Conservation (phyloP, 176 grass and related monocot species). For the Phyllostachys edulis region DNA sequence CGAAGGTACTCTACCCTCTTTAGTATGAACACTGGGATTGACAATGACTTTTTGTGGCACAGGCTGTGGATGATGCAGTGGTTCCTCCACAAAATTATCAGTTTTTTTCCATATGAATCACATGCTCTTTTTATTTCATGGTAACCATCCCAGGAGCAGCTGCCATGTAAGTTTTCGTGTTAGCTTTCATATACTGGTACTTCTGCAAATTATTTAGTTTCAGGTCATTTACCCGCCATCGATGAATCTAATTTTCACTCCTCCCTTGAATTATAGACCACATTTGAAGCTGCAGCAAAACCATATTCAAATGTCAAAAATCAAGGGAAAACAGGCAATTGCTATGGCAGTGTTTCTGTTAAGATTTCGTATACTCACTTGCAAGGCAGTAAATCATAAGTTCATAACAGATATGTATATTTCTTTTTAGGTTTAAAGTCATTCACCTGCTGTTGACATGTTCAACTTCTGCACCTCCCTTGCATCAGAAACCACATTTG, state of each 20-base stretch:
- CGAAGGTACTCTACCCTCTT: conserved; percentile 43
- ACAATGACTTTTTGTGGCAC: conserved; percentile 39
- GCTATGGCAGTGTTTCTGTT: conserved; percentile 11
- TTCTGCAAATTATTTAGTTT: background rate
- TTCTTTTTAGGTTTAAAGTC: conserved; percentile 3
- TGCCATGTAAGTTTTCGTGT: conserved; percentile 26
- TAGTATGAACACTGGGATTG: conserved; percentile 53
- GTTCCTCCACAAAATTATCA: conserved; percentile 46
- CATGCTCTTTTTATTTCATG: conserved; percentile 55
- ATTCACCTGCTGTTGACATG: conserved; percentile 48
- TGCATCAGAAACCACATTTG: conserved; percentile 38
- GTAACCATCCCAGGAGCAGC: conserved; percentile 34
- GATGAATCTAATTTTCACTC: conserved; percentile 28
- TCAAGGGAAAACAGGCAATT: conserved; percentile 1
- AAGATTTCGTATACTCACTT: conserved; percentile 15
- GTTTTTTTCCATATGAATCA: conserved; percentile 62
- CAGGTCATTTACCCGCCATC: conserved; percentile 39
- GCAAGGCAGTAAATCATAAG: conserved; percentile 13
- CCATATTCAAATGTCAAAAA: conserved; percentile 28
- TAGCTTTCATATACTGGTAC: conserved; percentile 2
- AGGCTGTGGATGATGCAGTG: conserved; percentile 37
- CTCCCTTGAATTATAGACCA: conserved; percentile 29
- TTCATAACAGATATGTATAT: background rate
- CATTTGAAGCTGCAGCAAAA: conserved; percentile 39
- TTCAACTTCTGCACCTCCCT: conserved; percentile 45